Conservation (phyloP, 1,139 yeast species). For the Candida tetrigidarum region DNA sequence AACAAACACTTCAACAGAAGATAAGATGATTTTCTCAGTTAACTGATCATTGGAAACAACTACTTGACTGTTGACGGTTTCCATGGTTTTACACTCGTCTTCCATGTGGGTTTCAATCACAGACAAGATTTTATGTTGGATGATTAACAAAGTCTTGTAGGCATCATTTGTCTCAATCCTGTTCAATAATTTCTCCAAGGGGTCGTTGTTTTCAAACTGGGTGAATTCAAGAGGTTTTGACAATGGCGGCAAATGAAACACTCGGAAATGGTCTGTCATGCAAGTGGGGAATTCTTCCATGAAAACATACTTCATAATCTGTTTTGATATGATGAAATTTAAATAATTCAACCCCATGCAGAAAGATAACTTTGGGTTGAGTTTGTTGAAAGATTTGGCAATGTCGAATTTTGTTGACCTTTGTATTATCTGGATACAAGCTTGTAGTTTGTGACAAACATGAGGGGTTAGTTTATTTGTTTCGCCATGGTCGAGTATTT, state of each 20-base stretch:
- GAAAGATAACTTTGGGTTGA: slow-evolving; percentile 31
- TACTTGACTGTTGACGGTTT: slow-evolving; percentile 12
- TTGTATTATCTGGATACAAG: slow-evolving; percentile 11
- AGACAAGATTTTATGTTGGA: slow-evolving; percentile 12
- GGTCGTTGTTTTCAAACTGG: slow-evolving; percentile 16
- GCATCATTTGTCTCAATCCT: slow-evolving; percentile 11
- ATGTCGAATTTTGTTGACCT: slow-evolving; percentile 7
- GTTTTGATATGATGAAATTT: slow-evolving; percentile 24
- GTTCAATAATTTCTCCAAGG: slow-evolving; percentile 15
- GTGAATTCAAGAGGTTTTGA: slow-evolving; percentile 25
- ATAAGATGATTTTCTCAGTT: slow-evolving; percentile 20
- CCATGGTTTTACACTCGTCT: slow-evolving; percentile 24
- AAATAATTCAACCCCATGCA: slow-evolving; percentile 19
- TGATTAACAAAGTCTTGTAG: slow-evolving; percentile 10
- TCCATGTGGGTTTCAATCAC: slow-evolving; percentile 16
- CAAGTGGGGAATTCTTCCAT: slow-evolving; percentile 21
- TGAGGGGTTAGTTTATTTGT: slow-evolving; percentile 8
- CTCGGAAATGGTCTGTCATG: slow-evolving; percentile 19
- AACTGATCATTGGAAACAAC: slow-evolving; percentile 13
- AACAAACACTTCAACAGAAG: slow-evolving; percentile 22
- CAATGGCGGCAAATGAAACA: slow-evolving; percentile 32
- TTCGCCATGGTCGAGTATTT: slow-evolving; percentile 31
- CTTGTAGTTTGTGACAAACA: slow-evolving; percentile 9
- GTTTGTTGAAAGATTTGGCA: slow-evolving; percentile 21
- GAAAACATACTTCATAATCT: slow-evolving; percentile 18